Base-by-base conservation (phyloP, 1,284 basidiomycete genomes). In the Microbotryum intermedium region DNA sequence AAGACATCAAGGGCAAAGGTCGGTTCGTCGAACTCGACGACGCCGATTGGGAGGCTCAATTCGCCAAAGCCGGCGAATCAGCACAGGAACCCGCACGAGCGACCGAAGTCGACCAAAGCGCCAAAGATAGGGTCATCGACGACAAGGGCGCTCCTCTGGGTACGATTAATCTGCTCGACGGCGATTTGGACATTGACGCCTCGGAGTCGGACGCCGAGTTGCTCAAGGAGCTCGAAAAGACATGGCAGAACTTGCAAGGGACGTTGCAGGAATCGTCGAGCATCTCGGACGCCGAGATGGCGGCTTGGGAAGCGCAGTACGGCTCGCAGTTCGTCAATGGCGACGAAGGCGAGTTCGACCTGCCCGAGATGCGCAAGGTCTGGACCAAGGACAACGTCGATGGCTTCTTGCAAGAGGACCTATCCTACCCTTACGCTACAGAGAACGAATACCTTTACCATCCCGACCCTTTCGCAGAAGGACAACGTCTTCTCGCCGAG, bases 21-120 rank as follows among this genome's bases (percentile, higher is more conserved):
- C 61, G 69, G 20, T 66, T 74, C 25, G 69, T 73, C 53, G 72
- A 74, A 55, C 65, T 74, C 25, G 64, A 62, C 50, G 72, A 73
- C 18, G 61, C 68, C 42, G 64, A 68, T 5, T 94, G 90, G 90
- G 92, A 94, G 73, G 83, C 84, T 9, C 85, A 93, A 73, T 90
- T 92, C 70, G 87, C 87, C 60, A 85, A 89, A 69, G 76, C 88
- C 45, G 87, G 88, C 83, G 79, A 79, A 39, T 72, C 80, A 5
- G 78, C 49, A 0, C 16, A 42, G 55, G 26, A 44, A 34, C n/a
- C 39, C 46, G 20, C 29, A 47, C 16, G 42, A 5, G 42, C 21
- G 16, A 25, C 25, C 34, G 34, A 39, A 30, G 16, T 21, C n/a
- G 43, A 43, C 85, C 69, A 85, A 84, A 60, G 80, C 85, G 80